Conservation (phyloP, 208 protist species). For the Trypanosoma boissoni region DNA sequence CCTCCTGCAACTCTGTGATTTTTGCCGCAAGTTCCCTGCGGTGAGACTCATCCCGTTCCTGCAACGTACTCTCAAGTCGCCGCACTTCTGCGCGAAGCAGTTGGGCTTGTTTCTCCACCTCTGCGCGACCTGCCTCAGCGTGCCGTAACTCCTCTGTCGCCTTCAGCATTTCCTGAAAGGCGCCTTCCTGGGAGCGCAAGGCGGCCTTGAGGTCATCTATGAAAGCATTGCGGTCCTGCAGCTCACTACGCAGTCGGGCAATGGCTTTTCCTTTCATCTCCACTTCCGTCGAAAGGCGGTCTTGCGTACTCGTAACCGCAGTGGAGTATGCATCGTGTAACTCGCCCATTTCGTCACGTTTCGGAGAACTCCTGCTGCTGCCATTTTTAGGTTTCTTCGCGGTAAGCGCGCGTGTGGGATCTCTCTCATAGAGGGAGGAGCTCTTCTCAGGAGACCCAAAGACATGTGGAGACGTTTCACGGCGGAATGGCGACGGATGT, state of each 20-base stretch:
- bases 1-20: constrained; percentile 25
- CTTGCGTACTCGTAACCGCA: neutral
- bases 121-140: constrained; percentile 6
- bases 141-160: constrained; percentile 23
- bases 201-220: constrained; percentile 24
- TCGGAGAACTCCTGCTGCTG: neutral
- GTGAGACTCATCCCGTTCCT: constrained; percentile 6
- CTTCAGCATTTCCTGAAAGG: constrained; percentile 30
- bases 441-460: neutral
- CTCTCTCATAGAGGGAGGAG: constrained; percentile 11
- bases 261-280: constrained; percentile 8
- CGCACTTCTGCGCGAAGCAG: constrained; percentile 12
- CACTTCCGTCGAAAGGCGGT: constrained; percentile 11
- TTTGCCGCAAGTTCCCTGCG: constrained; percentile 12
- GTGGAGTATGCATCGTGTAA: constrained; percentile 1
- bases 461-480: neutral
- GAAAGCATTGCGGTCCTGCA: constrained; percentile 23
- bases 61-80: constrained; percentile 1
- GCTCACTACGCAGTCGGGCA: constrained; percentile 1
- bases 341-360: neutral
- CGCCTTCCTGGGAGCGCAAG: constrained; percentile 17
- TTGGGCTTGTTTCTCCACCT: constrained; percentile 13
- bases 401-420: neutral
- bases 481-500: constrained; percentile 7
- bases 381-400: neutral